phyloP scores from a whole-genome alignment of 2,329 filamentous ascomycete genomes.

The Huntiella moniliformis region DNA sequence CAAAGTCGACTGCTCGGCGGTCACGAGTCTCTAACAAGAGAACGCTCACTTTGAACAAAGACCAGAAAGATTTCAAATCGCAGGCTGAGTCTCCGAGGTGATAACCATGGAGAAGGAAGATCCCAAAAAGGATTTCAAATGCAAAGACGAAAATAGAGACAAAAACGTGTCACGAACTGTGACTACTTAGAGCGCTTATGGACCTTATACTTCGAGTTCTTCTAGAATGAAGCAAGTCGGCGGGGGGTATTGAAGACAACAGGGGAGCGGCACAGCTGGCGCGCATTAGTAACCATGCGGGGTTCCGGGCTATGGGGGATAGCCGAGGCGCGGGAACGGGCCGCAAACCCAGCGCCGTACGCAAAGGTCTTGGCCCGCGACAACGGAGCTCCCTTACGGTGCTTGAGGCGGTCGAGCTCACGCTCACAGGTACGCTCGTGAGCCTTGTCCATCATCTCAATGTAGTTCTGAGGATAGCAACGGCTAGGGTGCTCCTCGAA shows the following conservation, averaged over 20 bases:
- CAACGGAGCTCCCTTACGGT: conserved; percentile 52
- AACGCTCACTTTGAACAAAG: neutral
- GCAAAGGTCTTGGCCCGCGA: conserved; percentile 84
- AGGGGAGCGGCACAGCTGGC: conserved; percentile 8
- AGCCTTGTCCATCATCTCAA: conserved; percentile 86
- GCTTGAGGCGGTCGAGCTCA: conserved; percentile 82
- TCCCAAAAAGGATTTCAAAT: conserved; percentile 1
- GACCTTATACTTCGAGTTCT: neutral
- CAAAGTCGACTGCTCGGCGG: no score
- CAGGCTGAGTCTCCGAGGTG: neutral
- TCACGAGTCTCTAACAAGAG: conserved; percentile 8
- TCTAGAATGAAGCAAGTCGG: conserved; percentile 7
- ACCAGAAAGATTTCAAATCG: neutral
- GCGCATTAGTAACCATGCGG: conserved; percentile 1
- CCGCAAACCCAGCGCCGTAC: conserved; percentile 41
- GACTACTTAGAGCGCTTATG: neutral
- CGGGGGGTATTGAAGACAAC: conserved; percentile 5
- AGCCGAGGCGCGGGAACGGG: neutral
- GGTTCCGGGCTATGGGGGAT: conserved; percentile 5
- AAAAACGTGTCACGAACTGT: neutral
- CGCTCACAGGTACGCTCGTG: conserved; percentile 87
- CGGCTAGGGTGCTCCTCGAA: conserved; percentile 59
- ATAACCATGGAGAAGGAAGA: neutral
- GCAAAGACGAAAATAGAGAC: neutral
- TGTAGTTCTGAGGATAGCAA: conserved; percentile 88